A percentile compares a stretch with the other conserved stretches of the same genome.
These are phyloP conservation scores for Arachnomyces sp. DNA, from an alignment of 2,329 filamentous ascomycete genomes.

Conservation along the genomic window DNA sequence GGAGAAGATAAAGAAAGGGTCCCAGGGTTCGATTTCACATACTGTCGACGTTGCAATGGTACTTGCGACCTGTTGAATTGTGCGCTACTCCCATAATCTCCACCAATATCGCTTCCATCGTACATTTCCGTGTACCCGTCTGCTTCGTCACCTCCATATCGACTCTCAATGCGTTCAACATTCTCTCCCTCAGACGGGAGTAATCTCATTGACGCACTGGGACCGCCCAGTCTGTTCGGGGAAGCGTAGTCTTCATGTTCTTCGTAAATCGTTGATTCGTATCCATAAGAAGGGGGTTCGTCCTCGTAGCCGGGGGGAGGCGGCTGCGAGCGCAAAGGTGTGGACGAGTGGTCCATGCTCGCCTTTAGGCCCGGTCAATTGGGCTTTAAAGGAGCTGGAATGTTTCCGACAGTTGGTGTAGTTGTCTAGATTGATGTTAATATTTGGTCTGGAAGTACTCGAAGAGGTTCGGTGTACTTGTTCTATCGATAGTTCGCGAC, in stretches of 20 bases:
- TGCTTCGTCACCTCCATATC: conserved; percentile 4
- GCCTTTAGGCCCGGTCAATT: neutral
- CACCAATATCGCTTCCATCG: conserved; percentile 2
- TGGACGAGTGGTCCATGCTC: conserved; percentile 6
- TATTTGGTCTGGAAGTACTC: neutral
- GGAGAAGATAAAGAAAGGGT: conserved; percentile 10
- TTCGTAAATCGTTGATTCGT: conserved; percentile 23
- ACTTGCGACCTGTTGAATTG: conserved; percentile 6
- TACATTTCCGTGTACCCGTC: too few species aligned
- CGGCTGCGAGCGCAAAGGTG: conserved; percentile 16
- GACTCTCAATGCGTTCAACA: conserved; percentile 25
- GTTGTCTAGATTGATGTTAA: conserved; percentile 9
- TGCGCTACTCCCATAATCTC: conserved; percentile 5
- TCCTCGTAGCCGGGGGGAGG: conserved; percentile 31
- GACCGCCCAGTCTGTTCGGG: conserved; percentile 9
- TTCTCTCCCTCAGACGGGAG: conserved; percentile 31
- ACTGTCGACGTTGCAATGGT: conserved; percentile 22
- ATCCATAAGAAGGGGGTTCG: conserved; percentile 35
- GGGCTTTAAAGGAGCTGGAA: neutral
- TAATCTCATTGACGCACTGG: conserved; percentile 35
- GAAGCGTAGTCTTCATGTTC: conserved; percentile 21
- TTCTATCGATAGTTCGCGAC: neutral
- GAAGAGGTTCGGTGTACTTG: too few species aligned
- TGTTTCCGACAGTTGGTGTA: conserved; percentile 3
- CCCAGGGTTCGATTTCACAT: conserved; percentile 20